phyloP scores from a whole-genome alignment of 179 eudicot genomes.

The Spinacia oleracea region DNA sequence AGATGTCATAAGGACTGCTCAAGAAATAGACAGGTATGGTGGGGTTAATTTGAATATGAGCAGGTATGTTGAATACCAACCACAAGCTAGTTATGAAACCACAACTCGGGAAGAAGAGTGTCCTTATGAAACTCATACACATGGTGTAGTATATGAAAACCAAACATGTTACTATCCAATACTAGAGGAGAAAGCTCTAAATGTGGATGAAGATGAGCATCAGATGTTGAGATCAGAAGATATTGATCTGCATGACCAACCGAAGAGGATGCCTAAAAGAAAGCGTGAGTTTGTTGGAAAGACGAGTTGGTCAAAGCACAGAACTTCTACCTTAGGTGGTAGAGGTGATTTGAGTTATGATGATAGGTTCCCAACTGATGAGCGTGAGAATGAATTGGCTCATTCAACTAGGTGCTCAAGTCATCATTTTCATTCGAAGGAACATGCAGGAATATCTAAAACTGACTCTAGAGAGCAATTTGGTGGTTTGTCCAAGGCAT shows the following conservation, averaged over 20 bases:
- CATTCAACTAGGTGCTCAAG: conserved; percentile 10
- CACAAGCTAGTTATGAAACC: neutral
- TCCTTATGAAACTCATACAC: neutral
- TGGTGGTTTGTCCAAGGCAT: conserved; percentile 21
- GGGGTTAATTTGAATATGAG: neutral
- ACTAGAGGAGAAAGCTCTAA: neutral
- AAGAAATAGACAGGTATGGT: conserved; percentile 5
- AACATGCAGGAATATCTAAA: conserved; percentile 8
- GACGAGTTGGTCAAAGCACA: conserved; percentile 19
- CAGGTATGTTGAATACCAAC: conserved; percentile 1
- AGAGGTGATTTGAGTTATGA: conserved; percentile 27
- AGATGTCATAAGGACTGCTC: neutral
- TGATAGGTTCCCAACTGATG: conserved; percentile 2
- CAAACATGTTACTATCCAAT: neutral
- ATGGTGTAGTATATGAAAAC: conserved; percentile 10
- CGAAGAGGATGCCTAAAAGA: conserved; percentile 22
- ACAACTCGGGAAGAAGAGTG: neutral
- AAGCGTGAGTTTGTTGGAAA: conserved; percentile 13
- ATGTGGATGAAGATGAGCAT: conserved; percentile 5
- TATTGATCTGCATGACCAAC: conserved; percentile 8
- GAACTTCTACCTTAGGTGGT: conserved; percentile 20
- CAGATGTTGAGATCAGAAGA: conserved; percentile 6
- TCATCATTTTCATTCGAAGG: conserved; percentile 9
- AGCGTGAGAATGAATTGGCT: conserved; percentile 6
- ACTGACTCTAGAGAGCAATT: conserved; percentile 14